Evolutionary conservation across 2,329 filamentous ascomycete genomes (phyloP).

Genomic region (Penicillium sp.): DNA sequence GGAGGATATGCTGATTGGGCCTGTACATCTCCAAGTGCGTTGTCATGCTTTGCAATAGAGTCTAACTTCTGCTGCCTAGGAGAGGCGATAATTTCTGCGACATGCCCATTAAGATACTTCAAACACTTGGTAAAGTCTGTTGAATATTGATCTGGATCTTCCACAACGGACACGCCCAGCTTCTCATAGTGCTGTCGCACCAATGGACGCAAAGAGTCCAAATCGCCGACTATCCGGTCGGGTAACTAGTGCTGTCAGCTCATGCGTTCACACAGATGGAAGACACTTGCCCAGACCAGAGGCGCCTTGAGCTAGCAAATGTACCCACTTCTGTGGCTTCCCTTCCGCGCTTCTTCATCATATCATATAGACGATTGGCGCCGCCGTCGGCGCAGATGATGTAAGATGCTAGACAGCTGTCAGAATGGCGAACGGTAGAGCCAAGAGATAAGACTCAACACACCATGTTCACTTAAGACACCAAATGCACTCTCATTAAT

Average conservation of each 20-base stretch:
- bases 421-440: not conserved
- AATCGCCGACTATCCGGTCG: slow-evolving; percentile 78
- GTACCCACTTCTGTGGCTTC: slow-evolving; percentile 34
- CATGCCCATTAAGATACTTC: slow-evolving; percentile 52
- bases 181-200: slow-evolving; percentile 66
- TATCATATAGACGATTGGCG: slow-evolving; percentile 70
- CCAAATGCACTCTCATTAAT: slow-evolving; percentile 47
- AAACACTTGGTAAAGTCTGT: slow-evolving; percentile 90
- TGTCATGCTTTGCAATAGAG: slow-evolving; percentile 1
- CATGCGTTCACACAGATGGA: not conserved
- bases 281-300: not conserved
- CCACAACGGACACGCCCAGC: slow-evolving; percentile 60
- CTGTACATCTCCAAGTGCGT: not conserved
- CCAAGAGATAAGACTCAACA: not conserved
- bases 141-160: slow-evolving; percentile 76
- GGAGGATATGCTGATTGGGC: slow-evolving; percentile 1
- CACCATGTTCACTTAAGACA: slow-evolving; percentile 39
- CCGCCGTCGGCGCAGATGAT: slow-evolving; percentile 87
- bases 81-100: slow-evolving; percentile 24
- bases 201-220: slow-evolving; percentile 73
- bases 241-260: slow-evolving; percentile 48
- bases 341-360: slow-evolving; percentile 36
- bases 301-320: not conserved
- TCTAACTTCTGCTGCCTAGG: slow-evolving; percentile 9
- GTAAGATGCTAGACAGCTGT: slow-evolving; percentile 52